These are phyloP conservation scores for Eruca vesicaria DNA, from an alignment of 441 rosid species.

Conservation along the genomic window DNA sequence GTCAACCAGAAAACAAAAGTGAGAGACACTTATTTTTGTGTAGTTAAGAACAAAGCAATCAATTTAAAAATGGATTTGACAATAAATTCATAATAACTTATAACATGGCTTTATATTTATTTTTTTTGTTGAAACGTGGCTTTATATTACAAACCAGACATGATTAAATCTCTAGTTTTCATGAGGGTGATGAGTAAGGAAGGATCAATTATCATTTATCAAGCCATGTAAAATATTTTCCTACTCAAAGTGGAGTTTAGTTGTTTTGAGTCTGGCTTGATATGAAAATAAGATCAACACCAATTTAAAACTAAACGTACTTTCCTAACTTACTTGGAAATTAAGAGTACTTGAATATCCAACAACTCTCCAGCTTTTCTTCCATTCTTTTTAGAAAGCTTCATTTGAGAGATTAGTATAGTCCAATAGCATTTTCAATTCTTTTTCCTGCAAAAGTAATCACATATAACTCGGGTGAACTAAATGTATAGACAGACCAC, in stretches of 20 bases:
- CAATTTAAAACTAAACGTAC: no score
- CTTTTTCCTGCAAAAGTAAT: neutral
- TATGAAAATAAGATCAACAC: no score
- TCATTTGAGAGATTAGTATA: neutral
- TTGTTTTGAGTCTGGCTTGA: neutral
- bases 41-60: neutral
- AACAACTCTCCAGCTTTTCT: neutral
- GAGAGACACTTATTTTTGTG: neutral
- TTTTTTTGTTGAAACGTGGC: no score
- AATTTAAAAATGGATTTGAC: neutral
- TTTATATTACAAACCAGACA: neutral
- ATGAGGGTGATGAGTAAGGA: neutral
- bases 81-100: neutral
- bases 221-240: neutral
- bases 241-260: neutral
- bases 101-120: neutral
- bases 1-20: neutral
- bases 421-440: neutral
- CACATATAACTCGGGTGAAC: neutral
- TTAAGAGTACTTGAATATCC: neutral
- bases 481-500: neutral
- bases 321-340: neutral
- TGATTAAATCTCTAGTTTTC: neutral
- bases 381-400: neutral
- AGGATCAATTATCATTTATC: neutral